A percentile compares a stretch with the other conserved stretches of the same genome.
These are phyloP conservation scores for Rhodotorula sphaerocarpa DNA, from an alignment of 768 basidiomycete species.

Conservation along the genomic window DNA sequence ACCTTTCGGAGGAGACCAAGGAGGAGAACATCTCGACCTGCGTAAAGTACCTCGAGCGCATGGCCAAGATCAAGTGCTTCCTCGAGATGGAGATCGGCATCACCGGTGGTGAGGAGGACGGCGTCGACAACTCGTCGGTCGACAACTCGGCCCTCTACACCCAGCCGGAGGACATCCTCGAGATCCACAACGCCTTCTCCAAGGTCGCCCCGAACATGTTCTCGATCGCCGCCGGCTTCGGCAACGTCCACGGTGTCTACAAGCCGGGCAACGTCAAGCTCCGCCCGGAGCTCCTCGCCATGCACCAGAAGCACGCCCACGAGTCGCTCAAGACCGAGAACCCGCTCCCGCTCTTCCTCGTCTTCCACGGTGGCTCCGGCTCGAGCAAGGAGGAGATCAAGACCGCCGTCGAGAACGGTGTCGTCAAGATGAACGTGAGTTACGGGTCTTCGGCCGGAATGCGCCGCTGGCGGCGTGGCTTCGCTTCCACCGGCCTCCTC, in stretches of 20 bases:
- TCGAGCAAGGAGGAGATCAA: slow-evolving; percentile 92
- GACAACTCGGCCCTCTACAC: slow-evolving; percentile 94
- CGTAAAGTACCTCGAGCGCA: slow-evolving; percentile 86
- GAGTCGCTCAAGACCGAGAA: slow-evolving; percentile 57
- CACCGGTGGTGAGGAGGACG: slow-evolving; percentile 98
- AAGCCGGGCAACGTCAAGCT: slow-evolving; percentile 96
- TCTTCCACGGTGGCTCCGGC: slow-evolving; percentile 99
- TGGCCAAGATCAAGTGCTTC: slow-evolving; percentile 86
- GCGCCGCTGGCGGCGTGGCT: too few relatives aligned
- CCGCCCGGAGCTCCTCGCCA: slow-evolving; percentile 78
- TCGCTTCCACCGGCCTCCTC: slow-evolving; percentile 52
- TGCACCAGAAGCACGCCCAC: slow-evolving; percentile 74
- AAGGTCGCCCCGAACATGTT: slow-evolving; percentile 81
- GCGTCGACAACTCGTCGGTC: slow-evolving; percentile 92
- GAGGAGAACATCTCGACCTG: slow-evolving; percentile 92
- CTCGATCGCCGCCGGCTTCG: slow-evolving; percentile 95
- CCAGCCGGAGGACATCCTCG: slow-evolving; percentile 90
- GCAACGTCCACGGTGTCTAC: slow-evolving; percentile 99
- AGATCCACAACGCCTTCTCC: slow-evolving; percentile 76
- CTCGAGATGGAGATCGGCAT: slow-evolving; percentile 99
- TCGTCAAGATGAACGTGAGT: slow-evolving; percentile 90
- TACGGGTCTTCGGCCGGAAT: neutral
- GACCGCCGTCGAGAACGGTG: slow-evolving; percentile 81
- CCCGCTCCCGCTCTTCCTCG: slow-evolving; percentile 82
- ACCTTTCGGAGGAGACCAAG: slow-evolving; percentile 71